Percentiles rank a stretch among this genome's conserved stretches.
phyloP scores from a whole-genome alignment of 345 rosid species.

The Dipteronia dyeriana region DNA sequence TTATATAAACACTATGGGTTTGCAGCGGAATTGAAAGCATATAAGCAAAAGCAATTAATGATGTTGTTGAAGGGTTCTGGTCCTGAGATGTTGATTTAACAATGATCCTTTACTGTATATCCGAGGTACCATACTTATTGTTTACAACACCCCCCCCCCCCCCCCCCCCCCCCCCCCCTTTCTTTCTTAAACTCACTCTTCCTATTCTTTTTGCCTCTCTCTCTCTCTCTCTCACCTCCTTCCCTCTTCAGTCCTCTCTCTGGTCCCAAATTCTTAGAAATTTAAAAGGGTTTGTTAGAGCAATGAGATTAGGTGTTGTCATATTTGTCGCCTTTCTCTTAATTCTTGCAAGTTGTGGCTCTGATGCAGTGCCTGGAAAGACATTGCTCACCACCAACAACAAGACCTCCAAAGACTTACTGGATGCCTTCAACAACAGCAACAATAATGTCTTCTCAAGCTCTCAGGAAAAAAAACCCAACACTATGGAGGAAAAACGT shows the following conservation, averaged over 20 bases:
- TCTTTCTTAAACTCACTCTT: not conserved
- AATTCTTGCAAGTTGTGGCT: conserved; percentile 13
- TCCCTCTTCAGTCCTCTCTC: not conserved
- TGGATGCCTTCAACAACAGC: conserved; percentile 3
- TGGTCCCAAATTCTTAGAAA: not conserved
- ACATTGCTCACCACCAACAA: conserved; percentile 17
- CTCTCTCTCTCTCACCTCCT: not conserved
- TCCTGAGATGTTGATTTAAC: conserved; percentile 28
- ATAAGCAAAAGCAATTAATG: conserved; percentile 24
- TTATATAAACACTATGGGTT: not conserved
- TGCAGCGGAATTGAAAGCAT: conserved; percentile 11
- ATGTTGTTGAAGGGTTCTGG: conserved; percentile 31
- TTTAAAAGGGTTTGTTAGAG: not conserved
- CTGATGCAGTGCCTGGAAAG: conserved; percentile 22
- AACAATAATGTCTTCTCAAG: conserved; percentile 4
- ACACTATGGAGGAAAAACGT: conserved; percentile 24
- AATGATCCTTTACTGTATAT: conserved; percentile 16
- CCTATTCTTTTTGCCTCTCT: conserved; percentile 33
- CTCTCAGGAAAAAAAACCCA: conserved; percentile 10
- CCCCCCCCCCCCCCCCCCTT: not conserved
- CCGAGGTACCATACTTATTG: conserved; percentile 28
- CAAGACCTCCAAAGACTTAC: conserved; percentile 4
- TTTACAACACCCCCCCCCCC: not conserved
- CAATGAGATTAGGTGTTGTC: conserved; percentile 30
- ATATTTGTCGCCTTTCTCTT: conserved; percentile 10